Base-by-base conservation (phyloP, 1,284 basidiomycete species). In the Apiotrichum montevideense region DNA sequence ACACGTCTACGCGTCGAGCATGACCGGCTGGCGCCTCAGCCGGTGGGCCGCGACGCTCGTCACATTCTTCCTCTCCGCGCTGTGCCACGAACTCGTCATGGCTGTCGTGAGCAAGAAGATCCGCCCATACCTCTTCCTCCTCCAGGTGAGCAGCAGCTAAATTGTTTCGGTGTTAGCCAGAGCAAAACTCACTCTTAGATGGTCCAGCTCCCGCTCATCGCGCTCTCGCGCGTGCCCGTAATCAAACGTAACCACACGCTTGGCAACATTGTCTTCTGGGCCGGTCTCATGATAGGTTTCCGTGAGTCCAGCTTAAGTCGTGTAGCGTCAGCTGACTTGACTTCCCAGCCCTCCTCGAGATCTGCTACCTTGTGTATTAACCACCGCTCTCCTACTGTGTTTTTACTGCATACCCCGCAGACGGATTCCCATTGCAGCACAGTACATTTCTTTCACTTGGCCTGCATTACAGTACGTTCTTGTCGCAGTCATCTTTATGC, bases 1-100 rank as follows among this genome's bases (percentile, higher is more conserved):
- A 15, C 95, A 98, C 73, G 94, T 98, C 34, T 98, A 95, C 67
- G 87, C 90, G 3, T 87, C 90, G 14, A 85, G 88, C 11, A 90
- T 96, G 58, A 80, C 84, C 41, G 84, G 84, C 47, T 87, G 87
- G 73, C 83, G 85, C 52, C 75, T 96, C 42, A 88, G 87, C 37
- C 84, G 83, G 62, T 82, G 81, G 9, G 81, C 82, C 45, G 95
- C 95, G 14, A 92, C 95, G 81, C 85, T 95, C 67, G 62, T 93
- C 51, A 98, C 95, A 0, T 98, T 98, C 79, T 74, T 96, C 10
- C 78, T 96, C 44, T 91, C 88, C 55, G 93, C 93, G 1, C 81
- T 84, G 52, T 86, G 87, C 39, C 95, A 98, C 70, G 95, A 98
- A 75, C 81, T 98, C 48, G 93, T 98, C 57, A 98, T 98, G 95